Evolutionary conservation across 2,329 filamentous ascomycete species (phyloP), one percentile per base, ranked within the genome.

Genomic region (Apiospora saccharicola): DNA sequence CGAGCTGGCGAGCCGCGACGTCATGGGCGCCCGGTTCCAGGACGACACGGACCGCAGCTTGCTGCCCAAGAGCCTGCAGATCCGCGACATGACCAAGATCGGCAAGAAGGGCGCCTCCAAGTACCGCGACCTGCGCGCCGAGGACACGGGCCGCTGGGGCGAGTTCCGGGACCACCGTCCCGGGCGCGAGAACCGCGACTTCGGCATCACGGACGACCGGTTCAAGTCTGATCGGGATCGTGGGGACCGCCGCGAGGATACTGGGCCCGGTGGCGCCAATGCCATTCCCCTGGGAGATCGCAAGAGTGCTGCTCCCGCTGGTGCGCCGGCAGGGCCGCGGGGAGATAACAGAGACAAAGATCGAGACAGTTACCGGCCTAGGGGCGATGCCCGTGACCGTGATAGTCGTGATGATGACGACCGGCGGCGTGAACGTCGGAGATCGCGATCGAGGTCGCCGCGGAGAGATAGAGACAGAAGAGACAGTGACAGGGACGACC

Each of bases 71-170:
- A 97, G 95, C 76, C 91, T 99, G 86, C 95, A 98, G 84, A 91
- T 97, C 78, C 88, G 96, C 72, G 96, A 98, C 82, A 94, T 96
- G 92, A 96, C 95, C 19, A 96, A 95, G 84, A 83, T 99, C 37
- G 96, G 96, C 30, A 94, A 93, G 84, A 98, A 98, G 85, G 96
- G 96, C 26, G 91, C 94, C 41, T 95, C 94, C 8, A 94, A 93
- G 82, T 98, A 98, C 83, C 93, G 89, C 77, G 96, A 99, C 82
- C 88, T 99, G 79, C 92, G 91, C 80, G 90, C 87, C 19, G 96
- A 99, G 83, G 96, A 99, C 82, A 99, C 96, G 0, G 96, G 96
- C 0, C 86, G 89, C 43, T 98, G 95, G 92, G 96, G 92, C 4
- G 87, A 91, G 68, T 87, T 89, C 75, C 88, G 88, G 37, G 89